These are phyloP conservation scores for Acer yangbiense DNA, from an alignment of 345 rosid species.

Conservation along the genomic window DNA sequence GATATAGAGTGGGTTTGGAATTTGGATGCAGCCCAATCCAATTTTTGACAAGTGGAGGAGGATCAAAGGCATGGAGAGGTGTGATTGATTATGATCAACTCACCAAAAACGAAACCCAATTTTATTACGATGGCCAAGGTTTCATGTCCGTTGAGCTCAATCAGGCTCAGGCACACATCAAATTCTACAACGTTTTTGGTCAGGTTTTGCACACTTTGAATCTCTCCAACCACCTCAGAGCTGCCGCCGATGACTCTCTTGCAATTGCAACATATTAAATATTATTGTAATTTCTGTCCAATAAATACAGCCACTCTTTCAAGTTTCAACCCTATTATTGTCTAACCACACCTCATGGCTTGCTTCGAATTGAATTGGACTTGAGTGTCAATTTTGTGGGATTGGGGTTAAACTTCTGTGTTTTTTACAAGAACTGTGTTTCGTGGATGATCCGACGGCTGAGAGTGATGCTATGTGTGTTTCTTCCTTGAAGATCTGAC, in stretches of 20 bases:
- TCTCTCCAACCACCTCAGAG: conserved; percentile 19
- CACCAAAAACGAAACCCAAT: conserved; percentile 22
- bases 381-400: too few relatives aligned
- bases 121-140: conserved; percentile 50
- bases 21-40: conserved; percentile 30
- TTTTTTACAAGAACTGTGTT: too few relatives aligned
- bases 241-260: neutral
- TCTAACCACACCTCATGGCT: neutral
- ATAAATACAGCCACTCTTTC: neutral
- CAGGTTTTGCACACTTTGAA: conserved; percentile 28
- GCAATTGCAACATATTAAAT: neutral
- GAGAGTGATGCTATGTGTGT: too few relatives aligned
- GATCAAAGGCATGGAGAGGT: conserved; percentile 56
- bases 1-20: neutral
- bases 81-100: conserved; percentile 21
- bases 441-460: too few relatives aligned
- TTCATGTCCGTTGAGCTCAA: conserved; percentile 37
- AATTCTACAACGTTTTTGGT: conserved; percentile 35
- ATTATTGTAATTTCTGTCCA: neutral
- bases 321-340: neutral
- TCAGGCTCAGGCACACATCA: conserved; percentile 10
- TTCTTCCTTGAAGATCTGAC: too few relatives aligned
- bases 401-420: too few relatives aligned
- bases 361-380: too few relatives aligned
- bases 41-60: conserved; percentile 50